Base-by-base conservation (phyloP, 805 yeast genomes). In the Metschnikowia shivogae region DNA sequence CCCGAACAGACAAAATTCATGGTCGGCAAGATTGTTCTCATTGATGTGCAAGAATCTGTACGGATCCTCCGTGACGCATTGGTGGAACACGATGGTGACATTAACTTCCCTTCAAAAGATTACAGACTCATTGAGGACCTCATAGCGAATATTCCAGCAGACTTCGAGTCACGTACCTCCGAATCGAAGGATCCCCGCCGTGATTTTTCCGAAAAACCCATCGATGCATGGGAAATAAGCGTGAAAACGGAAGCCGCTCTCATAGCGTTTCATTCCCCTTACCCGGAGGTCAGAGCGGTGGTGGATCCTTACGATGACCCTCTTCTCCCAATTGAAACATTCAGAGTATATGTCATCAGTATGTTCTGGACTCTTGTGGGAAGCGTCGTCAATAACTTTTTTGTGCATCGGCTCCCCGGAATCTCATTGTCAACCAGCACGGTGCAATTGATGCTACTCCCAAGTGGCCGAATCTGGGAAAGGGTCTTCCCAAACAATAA, bases 221-320 rank as follows among this genome's bases (percentile, higher is more conserved):
- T 20, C 8, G 20, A 17, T 6, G 39, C 36, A 34, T 65, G 71
- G 70, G 47, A 50, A 8, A 55, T 70, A 13, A 69, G 68, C 35
- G 59, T 63, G 31, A 64, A 62, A 46, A 57, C 70, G 28, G 73
- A 74, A 46, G 80, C 80, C 4, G 71, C 68, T 27, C 56, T 76
- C 35, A 64, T 63, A 14, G 65, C 63, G 13, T 67, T 47, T 51
- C 73, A 70, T 56, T 76, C 82, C 5, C 84, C 85, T 5, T 81
- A 80, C 50, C 83, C 86, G 1, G 87, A 82, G 54, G 82, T 82
- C 11, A 63, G 87, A 32, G 81, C 86, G 8, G 76, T 82, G 14
- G 80, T 80, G n/a, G 81, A 79, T 13, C 76, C 81, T 10, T 65
- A 54, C 41, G 86, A 81, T 52, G 82, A 81, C 47, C 74, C 74